Base-by-base conservation (phyloP, 345 rosid genomes). In the Arabidopsis suecica region DNA sequence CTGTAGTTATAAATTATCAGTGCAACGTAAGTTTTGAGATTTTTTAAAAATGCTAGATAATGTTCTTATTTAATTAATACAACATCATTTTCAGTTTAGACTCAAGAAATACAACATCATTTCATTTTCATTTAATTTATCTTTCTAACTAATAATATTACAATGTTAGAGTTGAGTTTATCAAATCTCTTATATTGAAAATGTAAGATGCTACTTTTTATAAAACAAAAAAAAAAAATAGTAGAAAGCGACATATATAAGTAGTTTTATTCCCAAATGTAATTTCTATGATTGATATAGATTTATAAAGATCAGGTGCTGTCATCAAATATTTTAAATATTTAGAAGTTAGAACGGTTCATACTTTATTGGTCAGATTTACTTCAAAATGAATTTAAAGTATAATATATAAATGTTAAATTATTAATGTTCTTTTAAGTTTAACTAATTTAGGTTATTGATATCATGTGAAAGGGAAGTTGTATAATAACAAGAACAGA, bases 391-490 rank as follows among this genome's bases (percentile, higher is more conserved):
- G 25, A 23, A 23, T 61, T 6, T 3, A 23, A 22, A 23, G 41
- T 12, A 9, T 40, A 1, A 40, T 61, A 6, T n/a, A 20, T 51
- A 14, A 53, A 32, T 62, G 10, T 40, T 8, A 40, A 8, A 3
- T 5, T 30, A 62, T 13, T 73, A 63, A 41, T 12, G 5, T 42
- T 6, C 3, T 10, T 42, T 55, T 22, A 20, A 4, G 9, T 0
- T 23, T 55, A 44, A 54, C 42, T 40, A 53, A 53, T 53, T 48
- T 30, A 23, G 34, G 14, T 62, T 20, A 13, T 9, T 54, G 55
- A 32, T 63, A 73, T 73, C n/a, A 40, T 62, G 42, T 38, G 62
- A 72, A 40, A 40, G 45, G 61, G 32, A 33, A 61, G 54, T 72
- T 40, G 33, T 54, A 72, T 22, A 32, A 73, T 63, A 51, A 53